Evolutionary conservation across 257 asterid genomes (phyloP).

Genomic region (Primulina huaijiensis): DNA sequence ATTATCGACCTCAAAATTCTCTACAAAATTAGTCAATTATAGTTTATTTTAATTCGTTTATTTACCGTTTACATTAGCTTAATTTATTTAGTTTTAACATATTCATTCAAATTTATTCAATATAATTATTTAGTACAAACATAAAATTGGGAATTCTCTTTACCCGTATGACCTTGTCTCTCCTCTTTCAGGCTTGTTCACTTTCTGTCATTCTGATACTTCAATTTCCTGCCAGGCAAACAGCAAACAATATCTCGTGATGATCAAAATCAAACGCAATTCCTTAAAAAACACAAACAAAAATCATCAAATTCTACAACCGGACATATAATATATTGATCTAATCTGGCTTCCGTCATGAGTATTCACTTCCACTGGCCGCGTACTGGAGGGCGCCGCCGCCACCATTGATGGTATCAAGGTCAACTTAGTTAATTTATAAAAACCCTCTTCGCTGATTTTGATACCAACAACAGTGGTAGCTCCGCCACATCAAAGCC

Average conservation of each 20-base stretch:
- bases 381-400: not conserved
- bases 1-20: too few species aligned
- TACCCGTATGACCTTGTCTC: too few species aligned
- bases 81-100: too few species aligned
- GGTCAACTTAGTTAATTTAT: not conserved
- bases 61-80: too few species aligned
- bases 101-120: too few species aligned
- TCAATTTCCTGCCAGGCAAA: too few species aligned
- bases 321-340: not conserved
- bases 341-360: not conserved
- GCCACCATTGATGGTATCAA: not conserved
- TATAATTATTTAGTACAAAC: too few species aligned
- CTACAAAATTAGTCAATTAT: too few species aligned
- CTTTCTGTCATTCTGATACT: too few species aligned
- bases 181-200: too few species aligned
- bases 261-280: not conserved
- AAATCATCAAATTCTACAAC: not conserved
- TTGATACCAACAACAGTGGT: not conserved
- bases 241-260: not conserved
- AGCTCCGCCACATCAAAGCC: not conserved
- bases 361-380: not conserved
- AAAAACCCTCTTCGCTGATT: not conserved
- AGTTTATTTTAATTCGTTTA: too few species aligned
- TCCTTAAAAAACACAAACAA: not conserved
- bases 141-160: too few species aligned